Conservation (phyloP, 345 rosid genomes). For the Microcos paniculata region DNA sequence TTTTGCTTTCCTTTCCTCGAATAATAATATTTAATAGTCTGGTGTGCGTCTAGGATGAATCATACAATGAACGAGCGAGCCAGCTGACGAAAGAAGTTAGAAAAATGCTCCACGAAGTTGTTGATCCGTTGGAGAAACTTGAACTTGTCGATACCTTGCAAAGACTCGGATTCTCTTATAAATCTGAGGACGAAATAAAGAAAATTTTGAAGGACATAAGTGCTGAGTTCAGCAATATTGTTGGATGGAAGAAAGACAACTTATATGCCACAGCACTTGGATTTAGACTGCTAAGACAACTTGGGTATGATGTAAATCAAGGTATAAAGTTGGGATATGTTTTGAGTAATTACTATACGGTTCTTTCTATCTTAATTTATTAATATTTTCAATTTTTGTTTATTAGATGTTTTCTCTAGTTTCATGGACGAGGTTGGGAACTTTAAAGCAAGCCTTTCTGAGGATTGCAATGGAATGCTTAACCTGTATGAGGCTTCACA, state of each 20-base stretch:
- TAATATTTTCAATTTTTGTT: no score
- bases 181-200: conserved; percentile 18
- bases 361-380: no score
- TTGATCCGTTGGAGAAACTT: conserved; percentile 24
- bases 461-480: conserved; percentile 30
- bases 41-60: conserved; percentile 1
- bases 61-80: background rate
- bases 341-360: no score
- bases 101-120: conserved; percentile 5
- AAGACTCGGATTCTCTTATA: conserved; percentile 41
- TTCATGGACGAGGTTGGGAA: conserved; percentile 15
- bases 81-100: conserved; percentile 13
- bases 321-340: no score
- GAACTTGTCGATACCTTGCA: conserved; percentile 33
- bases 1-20: background rate
- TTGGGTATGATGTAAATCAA: background rate
- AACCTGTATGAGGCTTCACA: conserved; percentile 39
- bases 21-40: background rate
- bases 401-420: conserved; percentile 11
- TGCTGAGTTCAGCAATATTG: background rate
- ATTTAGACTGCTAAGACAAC: conserved; percentile 5
- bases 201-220: background rate
- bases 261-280: conserved; percentile 30
- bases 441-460: conserved; percentile 12
- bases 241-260: background rate